Percentiles rank a stretch among this genome's conserved stretches.
These are phyloP conservation scores for Paragyromitra xinjiangensis DNA, from an alignment of 495 filamentous ascomycete species.

Conservation along the genomic window DNA sequence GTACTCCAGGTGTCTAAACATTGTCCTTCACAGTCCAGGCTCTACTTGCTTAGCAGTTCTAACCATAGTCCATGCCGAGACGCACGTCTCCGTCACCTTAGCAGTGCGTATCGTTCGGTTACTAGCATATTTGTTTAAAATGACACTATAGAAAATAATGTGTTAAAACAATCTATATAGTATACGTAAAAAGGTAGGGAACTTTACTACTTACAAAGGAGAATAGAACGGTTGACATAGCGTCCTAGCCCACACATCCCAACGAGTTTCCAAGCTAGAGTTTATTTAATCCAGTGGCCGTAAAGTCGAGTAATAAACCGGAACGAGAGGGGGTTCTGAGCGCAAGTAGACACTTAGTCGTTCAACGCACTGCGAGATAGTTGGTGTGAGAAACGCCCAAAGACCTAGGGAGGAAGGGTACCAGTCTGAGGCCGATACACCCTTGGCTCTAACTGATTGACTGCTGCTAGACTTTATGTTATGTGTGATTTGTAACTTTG, in stretches of 20 bases:
- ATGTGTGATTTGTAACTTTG: neutral
- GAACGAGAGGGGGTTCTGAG: neutral
- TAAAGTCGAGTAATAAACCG: neutral
- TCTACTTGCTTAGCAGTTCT: neutral
- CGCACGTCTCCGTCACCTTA: neutral
- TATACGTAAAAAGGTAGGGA: neutral
- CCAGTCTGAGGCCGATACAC: neutral
- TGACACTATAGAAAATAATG: neutral
- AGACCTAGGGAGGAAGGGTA: neutral
- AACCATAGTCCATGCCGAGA: neutral
- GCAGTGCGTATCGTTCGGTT: neutral
- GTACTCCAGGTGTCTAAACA: neutral
- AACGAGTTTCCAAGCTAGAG: neutral
- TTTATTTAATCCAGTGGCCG: neutral
- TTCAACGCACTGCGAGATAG: neutral
- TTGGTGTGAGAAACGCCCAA: neutral
- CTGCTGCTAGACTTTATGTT: neutral
- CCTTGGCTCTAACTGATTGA: neutral
- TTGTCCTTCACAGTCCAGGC: neutral
- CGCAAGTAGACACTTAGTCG: neutral
- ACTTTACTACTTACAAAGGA: neutral
- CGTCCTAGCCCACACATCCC: neutral
- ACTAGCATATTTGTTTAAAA: neutral
- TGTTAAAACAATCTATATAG: neutral
- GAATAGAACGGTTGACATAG: neutral